Evolutionary conservation across 2,329 filamentous ascomycete species (phyloP).

Genomic region (Beauveria pseudobassiana): DNA sequence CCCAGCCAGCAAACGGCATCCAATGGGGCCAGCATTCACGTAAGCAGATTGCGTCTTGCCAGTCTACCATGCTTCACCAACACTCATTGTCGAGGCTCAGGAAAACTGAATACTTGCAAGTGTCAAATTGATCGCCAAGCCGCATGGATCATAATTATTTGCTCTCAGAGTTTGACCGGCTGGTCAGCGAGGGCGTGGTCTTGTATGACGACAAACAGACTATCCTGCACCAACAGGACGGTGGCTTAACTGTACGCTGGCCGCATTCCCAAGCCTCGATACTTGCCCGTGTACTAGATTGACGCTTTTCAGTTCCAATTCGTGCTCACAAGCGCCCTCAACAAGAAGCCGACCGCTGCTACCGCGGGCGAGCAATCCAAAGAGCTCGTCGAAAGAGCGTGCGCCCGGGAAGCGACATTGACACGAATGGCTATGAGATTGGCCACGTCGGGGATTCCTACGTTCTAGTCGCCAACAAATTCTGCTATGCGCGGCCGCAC

Average conservation of each 20-base stretch:
- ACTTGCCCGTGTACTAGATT: not conserved
- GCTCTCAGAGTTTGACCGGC: constrained; percentile 10
- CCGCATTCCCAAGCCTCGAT: not conserved
- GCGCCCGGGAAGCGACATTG: constrained; percentile 33
- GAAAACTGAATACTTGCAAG: not conserved
- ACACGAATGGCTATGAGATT: constrained; percentile 34
- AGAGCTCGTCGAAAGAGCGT: not conserved
- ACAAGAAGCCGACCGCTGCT: constrained; percentile 11
- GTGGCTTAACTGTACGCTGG: constrained; percentile 6
- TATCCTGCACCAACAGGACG: not conserved
- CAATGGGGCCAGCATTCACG: not conserved
- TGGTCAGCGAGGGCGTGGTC: constrained; percentile 9
- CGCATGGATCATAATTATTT: not conserved
- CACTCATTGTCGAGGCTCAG: not conserved
- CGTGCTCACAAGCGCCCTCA: constrained; percentile 4
- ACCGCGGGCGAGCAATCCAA: not conserved
- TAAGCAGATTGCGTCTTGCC: not conserved
- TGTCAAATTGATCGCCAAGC: not conserved
- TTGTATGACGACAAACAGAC: constrained; percentile 12
- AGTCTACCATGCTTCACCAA: not conserved
- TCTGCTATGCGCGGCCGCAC: constrained; percentile 40
- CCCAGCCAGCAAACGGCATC: not conserved
- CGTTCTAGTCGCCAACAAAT: constrained; percentile 40
- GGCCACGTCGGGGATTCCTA: constrained; percentile 33
- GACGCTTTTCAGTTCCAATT: constrained; percentile 9